Evolutionary conservation across 2,329 filamentous ascomycete genomes (phyloP), one percentile per base, ranked within the genome.

Genomic region (Magnaporthiopsis incrustans): DNA sequence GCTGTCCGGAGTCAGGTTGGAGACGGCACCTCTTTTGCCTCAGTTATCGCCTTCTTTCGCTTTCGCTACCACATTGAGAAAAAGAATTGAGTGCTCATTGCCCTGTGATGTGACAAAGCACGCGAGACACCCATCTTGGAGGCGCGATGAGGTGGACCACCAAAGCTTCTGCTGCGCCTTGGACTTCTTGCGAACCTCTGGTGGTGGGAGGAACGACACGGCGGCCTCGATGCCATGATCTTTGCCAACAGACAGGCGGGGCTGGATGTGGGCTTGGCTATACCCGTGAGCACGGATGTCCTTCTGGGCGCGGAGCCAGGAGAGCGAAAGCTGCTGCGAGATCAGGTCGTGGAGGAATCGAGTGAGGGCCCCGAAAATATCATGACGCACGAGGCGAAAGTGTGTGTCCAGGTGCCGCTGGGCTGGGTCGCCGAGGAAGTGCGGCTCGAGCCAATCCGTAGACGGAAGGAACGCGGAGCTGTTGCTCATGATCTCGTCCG

Each of bases 371-470:
- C 82, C 81, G 2, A 85, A 74, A 0, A 79, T 83, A 67, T 86
- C 83, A 70, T 85, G 81, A 2, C 83, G 77, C 1, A 85, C 70
- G 1, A 86, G 76, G 18, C 84, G 78, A 60, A 86, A 86, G 63
- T 85, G 79, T 64, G 79, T 74, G 69, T 86, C 83, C 0, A 86
- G 70, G 67, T 82, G 77, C 65, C 75, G 76, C 8, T 73, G 71
- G 0, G 71, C 69, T 2, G 77, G 68, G 68, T 82, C 75, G 3
- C 50, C n/a, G 18, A 58, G 57, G 22, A 63, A 22, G 56, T 63
- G 61, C 12, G 61, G 61, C 11, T 27, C 11, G 18, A 25, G 56
- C 53, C 56, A 63, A 32, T 63, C 22, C 8, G 70, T 77, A 5
- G 69, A 72, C 0, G 74, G 76, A 3, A 81, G 70, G 63, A 78